Percentiles rank a stretch among this genome's conserved stretches.
Conservation (phyloP, 2,329 filamentous ascomycete species). For the Colletotrichum musae region DNA sequence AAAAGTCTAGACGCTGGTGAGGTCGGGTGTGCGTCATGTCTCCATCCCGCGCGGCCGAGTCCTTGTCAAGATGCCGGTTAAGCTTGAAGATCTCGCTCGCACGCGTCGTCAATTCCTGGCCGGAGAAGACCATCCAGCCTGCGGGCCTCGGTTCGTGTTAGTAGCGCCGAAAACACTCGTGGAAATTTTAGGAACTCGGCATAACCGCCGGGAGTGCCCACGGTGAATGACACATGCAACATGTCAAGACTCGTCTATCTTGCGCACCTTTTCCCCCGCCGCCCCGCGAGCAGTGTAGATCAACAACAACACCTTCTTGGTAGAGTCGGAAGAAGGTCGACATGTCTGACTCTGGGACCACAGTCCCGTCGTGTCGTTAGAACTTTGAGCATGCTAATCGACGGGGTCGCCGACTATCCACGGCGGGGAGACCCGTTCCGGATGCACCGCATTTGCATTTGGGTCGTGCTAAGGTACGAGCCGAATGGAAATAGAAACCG, state of each 20-base stretch:
- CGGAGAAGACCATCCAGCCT: not conserved
- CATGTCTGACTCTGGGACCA: too few relatives aligned
- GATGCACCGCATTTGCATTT: slow-evolving; percentile 26
- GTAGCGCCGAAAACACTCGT: slow-evolving; percentile 2
- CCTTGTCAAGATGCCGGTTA: slow-evolving; percentile 5
- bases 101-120: slow-evolving; percentile 7
- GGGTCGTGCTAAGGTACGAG: not conserved
- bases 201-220: slow-evolving; percentile 24
- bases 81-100: slow-evolving; percentile 7
- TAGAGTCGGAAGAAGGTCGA: not conserved
- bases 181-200: slow-evolving; percentile 16
- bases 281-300: slow-evolving; percentile 10
- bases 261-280: slow-evolving; percentile 1
- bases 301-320: slow-evolving; percentile 6
- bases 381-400: not conserved
- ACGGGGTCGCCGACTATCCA: slow-evolving; percentile 31
- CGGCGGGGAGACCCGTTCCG: slow-evolving; percentile 28
- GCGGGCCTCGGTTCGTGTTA: slow-evolving; percentile 5
- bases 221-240: slow-evolving; percentile 8
- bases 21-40: slow-evolving; percentile 33
- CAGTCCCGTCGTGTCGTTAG: not conserved
- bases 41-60: slow-evolving; percentile 4
- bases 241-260: not conserved
- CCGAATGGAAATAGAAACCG: slow-evolving; percentile 15
- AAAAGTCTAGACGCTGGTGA: slow-evolving; percentile 29